Base-by-base conservation (phyloP, 1,284 basidiomycete genomes). In the Ceratobasidium papillatum region DNA sequence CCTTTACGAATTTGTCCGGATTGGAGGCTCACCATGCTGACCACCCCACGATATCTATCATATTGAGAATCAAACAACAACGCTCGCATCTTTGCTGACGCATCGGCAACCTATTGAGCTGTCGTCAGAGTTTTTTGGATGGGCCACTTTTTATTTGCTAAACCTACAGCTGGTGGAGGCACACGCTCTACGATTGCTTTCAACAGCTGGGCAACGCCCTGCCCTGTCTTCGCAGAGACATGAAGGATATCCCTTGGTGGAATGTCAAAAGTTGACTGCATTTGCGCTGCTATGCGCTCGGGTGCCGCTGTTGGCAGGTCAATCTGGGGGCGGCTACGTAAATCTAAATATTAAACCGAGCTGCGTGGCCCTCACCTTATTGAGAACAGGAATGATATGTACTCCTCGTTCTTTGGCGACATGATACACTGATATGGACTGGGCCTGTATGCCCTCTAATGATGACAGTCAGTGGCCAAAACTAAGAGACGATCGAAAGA, bases 11-110 rank as follows among this genome's bases (percentile, higher is more conserved):
- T 75, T 0, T 84, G 81, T 0, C 89, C 89, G n/a, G 85, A 85
- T 27, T 85, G 82, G 30, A 99, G 83, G 78, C 90, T 93, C 30
- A 99, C 88, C 22, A 99, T 85, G 4, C 95, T 98, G 61, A 99
- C 95, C 25, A 99, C 98, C 19, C 98, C 98, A 74, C 96, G 89
- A 84, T 96, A 99, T 78, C 94, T 90, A 82, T 99, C 98, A 81
- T 98, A 99, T 80, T 95, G 88, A 9, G 94, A 96, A 82, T 99
- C 98, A 79, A 99, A 99, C 32, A 98, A 86, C 74, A 99, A 89
- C 0, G 94, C 96, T 76, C 94, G 91, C 25, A 96, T 82, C 27
- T 36, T 66, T 19, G 9, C 51, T 3, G 34, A 12, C 32, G n/a
- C 54, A 54, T 34, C 27, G 8, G 22, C 14, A 19, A 3, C 32